A percentile compares a stretch with the other conserved stretches of the same genome.
These are phyloP conservation scores for Eutreptiella sp. DNA, from an alignment of 208 protist genomes.

Conservation along the genomic window DNA sequence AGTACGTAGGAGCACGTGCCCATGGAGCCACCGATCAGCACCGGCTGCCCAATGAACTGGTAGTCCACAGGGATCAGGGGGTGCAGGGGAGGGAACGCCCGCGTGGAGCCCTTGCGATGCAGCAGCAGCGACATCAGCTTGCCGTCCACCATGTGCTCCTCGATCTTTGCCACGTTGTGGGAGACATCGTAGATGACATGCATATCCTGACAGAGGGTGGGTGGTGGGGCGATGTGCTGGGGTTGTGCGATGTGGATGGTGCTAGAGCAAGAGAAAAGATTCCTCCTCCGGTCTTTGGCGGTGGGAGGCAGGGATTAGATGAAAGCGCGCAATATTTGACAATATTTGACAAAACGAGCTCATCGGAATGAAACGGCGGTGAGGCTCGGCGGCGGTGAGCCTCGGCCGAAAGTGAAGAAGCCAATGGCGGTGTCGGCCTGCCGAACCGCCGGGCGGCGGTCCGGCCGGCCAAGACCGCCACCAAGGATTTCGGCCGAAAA, in stretches of 20 bases:
- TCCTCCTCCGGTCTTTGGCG: too few species aligned
- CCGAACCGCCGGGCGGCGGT: too few species aligned
- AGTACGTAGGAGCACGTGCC: slow-evolving; percentile 73
- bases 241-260: too few species aligned
- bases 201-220: slow-evolving; percentile 74
- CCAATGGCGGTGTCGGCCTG: too few species aligned
- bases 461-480: too few species aligned
- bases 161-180: slow-evolving; percentile 82
- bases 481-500: too few species aligned
- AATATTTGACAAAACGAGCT: too few species aligned
- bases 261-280: too few species aligned
- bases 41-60: slow-evolving; percentile 66
- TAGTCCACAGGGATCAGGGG: slow-evolving; percentile 70
- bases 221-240: slow-evolving; percentile 31
- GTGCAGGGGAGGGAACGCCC: slow-evolving; percentile 73
- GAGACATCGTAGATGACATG: slow-evolving; percentile 77
- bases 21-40: slow-evolving; percentile 83
- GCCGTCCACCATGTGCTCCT: slow-evolving; percentile 62
- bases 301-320: slow-evolving; percentile 41
- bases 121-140: slow-evolving; percentile 51
- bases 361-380: too few species aligned
- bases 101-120: slow-evolving; percentile 79
- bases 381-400: too few species aligned
- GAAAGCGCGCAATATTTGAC: too few species aligned
- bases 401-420: too few species aligned